Percentiles rank a stretch among this genome's conserved stretches.
Evolutionary conservation across 805 yeast species (phyloP).

Genomic region (Monosporozyma siamensis): DNA sequence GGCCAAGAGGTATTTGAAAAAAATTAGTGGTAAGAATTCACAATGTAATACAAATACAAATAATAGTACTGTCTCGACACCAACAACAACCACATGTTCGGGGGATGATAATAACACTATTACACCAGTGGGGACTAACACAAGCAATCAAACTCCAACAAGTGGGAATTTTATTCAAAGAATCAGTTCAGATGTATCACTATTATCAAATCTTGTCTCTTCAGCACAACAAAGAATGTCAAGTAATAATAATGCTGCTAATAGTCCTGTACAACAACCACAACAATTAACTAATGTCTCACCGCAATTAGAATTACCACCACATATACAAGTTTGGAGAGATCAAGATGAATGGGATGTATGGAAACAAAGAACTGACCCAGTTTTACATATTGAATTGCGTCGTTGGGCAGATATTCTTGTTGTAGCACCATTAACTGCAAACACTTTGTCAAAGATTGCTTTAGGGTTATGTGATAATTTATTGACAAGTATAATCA

Average conservation of each 20-base stretch:
- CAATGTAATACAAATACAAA: not conserved
- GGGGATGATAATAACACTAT: not conserved
- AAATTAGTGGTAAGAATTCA: slow-evolving; percentile 5
- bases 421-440: slow-evolving; percentile 88
- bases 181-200: slow-evolving; percentile 4
- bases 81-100: not conserved
- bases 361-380: slow-evolving; percentile 74
- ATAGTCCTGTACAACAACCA: not conserved
- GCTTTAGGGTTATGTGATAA: slow-evolving; percentile 89
- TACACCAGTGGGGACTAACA: not conserved
- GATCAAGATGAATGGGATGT: slow-evolving; percentile 89
- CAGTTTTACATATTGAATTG: slow-evolving; percentile 87
- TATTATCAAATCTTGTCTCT: slow-evolving; percentile 1
- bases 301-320: slow-evolving; percentile 42
- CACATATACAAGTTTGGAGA: slow-evolving; percentile 79
- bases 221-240: slow-evolving; percentile 4
- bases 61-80: not conserved
- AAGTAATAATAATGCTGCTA: not conserved
- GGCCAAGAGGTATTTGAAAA: slow-evolving; percentile 12
- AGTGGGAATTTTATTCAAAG: slow-evolving; percentile 2
- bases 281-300: slow-evolving; percentile 32
- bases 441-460: slow-evolving; percentile 83
- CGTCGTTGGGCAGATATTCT: slow-evolving; percentile 94
- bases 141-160: not conserved
- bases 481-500: slow-evolving; percentile 75